phyloP scores from a whole-genome alignment of 768 basidiomycete species.

The Pisolithus orientalis region DNA sequence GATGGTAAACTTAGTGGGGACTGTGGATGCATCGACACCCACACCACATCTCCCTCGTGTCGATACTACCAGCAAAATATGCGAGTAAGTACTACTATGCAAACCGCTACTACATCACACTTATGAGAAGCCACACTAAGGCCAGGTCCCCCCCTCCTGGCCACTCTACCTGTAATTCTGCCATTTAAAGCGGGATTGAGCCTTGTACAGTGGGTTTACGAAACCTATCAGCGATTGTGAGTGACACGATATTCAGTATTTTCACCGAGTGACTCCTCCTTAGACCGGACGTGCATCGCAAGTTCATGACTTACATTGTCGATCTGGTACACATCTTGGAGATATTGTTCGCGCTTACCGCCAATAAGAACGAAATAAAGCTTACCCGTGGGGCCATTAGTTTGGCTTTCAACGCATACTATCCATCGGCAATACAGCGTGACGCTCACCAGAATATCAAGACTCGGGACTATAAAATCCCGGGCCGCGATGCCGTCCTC shows the following conservation, averaged over 20 bases:
- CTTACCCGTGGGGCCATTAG: neutral
- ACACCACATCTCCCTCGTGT: neutral
- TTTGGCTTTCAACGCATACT: neutral
- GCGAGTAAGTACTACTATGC: neutral
- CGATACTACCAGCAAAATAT: neutral
- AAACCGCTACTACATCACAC: neutral
- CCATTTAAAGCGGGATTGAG: neutral
- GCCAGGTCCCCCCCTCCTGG: neutral
- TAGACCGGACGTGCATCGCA: neutral
- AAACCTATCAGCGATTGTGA: slow-evolving; percentile 1
- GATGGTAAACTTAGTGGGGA: neutral
- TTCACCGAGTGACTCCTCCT: neutral
- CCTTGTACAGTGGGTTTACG: neutral
- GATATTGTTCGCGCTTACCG: neutral
- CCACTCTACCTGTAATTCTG: neutral
- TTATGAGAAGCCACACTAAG: no score
- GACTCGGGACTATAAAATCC: neutral
- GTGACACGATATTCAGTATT: neutral
- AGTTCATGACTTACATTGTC: neutral
- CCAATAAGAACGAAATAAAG: neutral
- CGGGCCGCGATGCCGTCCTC: no score
- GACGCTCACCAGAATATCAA: neutral
- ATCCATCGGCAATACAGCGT: neutral
- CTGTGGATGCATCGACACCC: no score
- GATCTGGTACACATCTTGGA: neutral